Conservation (phyloP, 1,139 yeast genomes). For the Nakaseomyces delphensis region DNA sequence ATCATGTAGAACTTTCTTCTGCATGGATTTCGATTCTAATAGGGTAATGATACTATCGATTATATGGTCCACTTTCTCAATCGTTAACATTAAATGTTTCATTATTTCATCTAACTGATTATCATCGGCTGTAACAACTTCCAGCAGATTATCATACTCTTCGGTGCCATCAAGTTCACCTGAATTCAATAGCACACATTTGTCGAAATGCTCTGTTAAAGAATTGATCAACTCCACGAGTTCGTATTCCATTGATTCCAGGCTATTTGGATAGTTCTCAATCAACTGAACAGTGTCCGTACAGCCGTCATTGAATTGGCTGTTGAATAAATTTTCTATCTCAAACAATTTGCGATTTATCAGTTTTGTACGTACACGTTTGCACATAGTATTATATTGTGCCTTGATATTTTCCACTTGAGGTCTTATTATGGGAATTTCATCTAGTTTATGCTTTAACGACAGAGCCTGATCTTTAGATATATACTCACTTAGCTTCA, state of each 20-base stretch:
- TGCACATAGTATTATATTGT: constrained; percentile 25
- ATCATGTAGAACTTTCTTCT: constrained; percentile 21
- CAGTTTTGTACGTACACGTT: constrained; percentile 21
- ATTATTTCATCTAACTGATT: constrained; percentile 34
- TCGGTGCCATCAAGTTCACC: constrained; percentile 14
- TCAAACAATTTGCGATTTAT: constrained; percentile 17
- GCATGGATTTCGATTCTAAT: constrained; percentile 11
- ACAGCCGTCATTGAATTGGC: constrained; percentile 15
- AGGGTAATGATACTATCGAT: constrained; percentile 27
- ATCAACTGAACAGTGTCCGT: constrained; percentile 16
- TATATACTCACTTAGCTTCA: constrained; percentile 38
- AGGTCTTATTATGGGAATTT: constrained; percentile 27
- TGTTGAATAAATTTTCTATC: constrained; percentile 16
- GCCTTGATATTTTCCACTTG: constrained; percentile 25
- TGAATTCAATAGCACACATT: constrained; percentile 39
- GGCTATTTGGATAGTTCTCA: constrained; percentile 26
- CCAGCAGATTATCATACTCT: constrained; percentile 30
- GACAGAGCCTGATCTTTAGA: constrained; percentile 35
- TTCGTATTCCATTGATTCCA: constrained; percentile 54
- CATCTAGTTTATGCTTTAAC: constrained; percentile 28
- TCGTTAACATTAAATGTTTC: constrained; percentile 29
- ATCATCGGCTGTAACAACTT: constrained; percentile 36
- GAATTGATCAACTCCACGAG: constrained; percentile 62
- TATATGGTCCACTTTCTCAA: constrained; percentile 27
- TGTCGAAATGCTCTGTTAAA: constrained; percentile 75